Percentiles rank a stretch among this genome's conserved stretches.
Evolutionary conservation across 1,139 yeast species (phyloP).

Genomic region (Kodamaea sp.): DNA sequence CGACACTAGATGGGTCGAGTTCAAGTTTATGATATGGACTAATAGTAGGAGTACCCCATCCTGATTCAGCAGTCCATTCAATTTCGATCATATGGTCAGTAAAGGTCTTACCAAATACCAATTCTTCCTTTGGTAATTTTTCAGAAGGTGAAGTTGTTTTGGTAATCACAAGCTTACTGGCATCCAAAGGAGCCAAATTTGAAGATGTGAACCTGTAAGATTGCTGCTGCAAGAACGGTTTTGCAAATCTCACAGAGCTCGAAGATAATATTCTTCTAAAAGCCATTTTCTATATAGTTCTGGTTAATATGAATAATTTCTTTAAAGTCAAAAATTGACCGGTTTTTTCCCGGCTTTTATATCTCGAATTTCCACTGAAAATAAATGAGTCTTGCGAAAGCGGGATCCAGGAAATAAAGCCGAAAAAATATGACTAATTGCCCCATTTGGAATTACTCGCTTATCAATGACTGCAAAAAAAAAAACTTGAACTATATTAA

Average conservation of each 20-base stretch:
- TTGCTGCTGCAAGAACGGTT: background rate
- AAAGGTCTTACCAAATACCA: slow-evolving; percentile 83
- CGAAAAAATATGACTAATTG: no score
- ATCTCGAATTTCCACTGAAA: background rate
- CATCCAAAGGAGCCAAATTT: slow-evolving; percentile 51
- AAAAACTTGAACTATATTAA: slow-evolving; percentile 4
- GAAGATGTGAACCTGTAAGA: slow-evolving; percentile 10
- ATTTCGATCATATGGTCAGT: slow-evolving; percentile 51
- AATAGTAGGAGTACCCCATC: slow-evolving; percentile 39
- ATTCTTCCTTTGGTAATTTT: slow-evolving; percentile 67
- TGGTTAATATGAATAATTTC: background rate
- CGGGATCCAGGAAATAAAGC: background rate
- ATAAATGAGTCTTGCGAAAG: background rate
- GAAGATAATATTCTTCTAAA: slow-evolving; percentile 7
- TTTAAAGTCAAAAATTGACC: background rate
- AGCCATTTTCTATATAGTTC: slow-evolving; percentile 1
- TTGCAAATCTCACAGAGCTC: slow-evolving; percentile 1
- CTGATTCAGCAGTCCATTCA: slow-evolving; percentile 32
- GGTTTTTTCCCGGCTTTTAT: background rate
- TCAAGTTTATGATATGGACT: slow-evolving; percentile 35
- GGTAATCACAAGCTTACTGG: slow-evolving; percentile 61
- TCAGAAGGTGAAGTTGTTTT: slow-evolving; percentile 59
- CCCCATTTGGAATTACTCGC: no score
- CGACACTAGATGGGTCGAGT: slow-evolving; percentile 26
- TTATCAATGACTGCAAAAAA: background rate